Evolutionary conservation across 371 early-diverging fungal genomes (phyloP), one percentile per base, ranked within the genome.

Genomic region (Choanephora cucurbitarum): DNA sequence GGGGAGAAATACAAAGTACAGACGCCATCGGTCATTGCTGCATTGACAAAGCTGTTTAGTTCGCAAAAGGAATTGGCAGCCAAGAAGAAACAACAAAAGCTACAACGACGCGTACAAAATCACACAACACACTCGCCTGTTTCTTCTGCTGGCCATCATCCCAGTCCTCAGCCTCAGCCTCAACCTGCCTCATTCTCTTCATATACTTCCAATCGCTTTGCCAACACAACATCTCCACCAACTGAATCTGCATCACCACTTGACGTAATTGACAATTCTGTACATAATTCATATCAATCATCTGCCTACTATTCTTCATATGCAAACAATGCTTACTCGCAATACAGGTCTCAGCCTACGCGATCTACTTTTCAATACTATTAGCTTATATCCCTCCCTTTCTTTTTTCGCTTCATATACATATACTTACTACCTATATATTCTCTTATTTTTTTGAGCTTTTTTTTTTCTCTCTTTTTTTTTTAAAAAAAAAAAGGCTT

Each of bases 21-120:
- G 3, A 19, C 44, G 2, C 31, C 28, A 6, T 55, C 47, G 4
- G 44, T 60, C 1, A 33, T 60, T 52, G 45, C 32, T 7, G 65
- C 60, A 2, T 21, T 65, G 17, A 45, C 51, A 2, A 44, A 59
- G 13, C 28, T 64, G 3, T 65, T 59, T 24, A 34, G 32, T 17
- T 31, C 44, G 2, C 65, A 65, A 49, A 65, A 65, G 24, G 52
- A 48, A 1, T n/a, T 37, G 23, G 64, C 55, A 13, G n/a, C 58
- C 1, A 52, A 46, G 17, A 59, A 60, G 52, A 60, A 33, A 24
- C 41, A 56, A 3, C 46, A 42, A 18, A 55, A 48, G 33, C 17
- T 60, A 24, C 45, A 52, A 33, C 52, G 52, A 52, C 45, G 48
- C 46, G 52, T 58, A 9, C 40, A 31, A 2, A 37, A 37, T 14